Evolutionary conservation across 2,329 filamentous ascomycete species (phyloP).

Genomic region (Claviceps sp.): DNA sequence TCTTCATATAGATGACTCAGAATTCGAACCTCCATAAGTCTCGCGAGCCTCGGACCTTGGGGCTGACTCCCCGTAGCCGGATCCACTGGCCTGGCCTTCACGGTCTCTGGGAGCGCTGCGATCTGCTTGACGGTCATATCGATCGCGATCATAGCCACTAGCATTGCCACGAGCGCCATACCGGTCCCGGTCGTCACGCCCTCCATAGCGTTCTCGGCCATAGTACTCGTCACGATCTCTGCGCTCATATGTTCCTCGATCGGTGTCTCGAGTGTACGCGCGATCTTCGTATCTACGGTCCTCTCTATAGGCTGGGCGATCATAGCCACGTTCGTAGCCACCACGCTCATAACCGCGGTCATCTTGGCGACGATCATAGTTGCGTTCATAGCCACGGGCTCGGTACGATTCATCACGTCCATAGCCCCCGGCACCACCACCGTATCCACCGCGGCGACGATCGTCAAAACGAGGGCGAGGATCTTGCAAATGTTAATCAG

Average conservation of each 20-base stretch:
- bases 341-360: slow-evolving; percentile 28
- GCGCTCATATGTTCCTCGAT: slow-evolving; percentile 42
- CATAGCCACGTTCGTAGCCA: slow-evolving; percentile 38
- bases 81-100: slow-evolving; percentile 22
- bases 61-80: slow-evolving; percentile 27
- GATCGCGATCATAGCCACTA: slow-evolving; percentile 34
- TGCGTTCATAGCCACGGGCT: slow-evolving; percentile 32
- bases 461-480: slow-evolving; percentile 40
- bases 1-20: not conserved
- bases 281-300: slow-evolving; percentile 35
- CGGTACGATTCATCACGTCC: slow-evolving; percentile 46
- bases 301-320: slow-evolving; percentile 15
- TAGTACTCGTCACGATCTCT: slow-evolving; percentile 30
- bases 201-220: slow-evolving; percentile 25
- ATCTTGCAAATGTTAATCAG: slow-evolving; percentile 14
- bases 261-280: slow-evolving; percentile 38
- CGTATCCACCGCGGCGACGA: slow-evolving; percentile 48
- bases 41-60: slow-evolving; percentile 31
- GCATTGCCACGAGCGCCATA: slow-evolving; percentile 26
- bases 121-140: slow-evolving; percentile 33
- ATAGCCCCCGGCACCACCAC: slow-evolving; percentile 27
- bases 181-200: slow-evolving; percentile 32
- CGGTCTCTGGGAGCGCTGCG: slow-evolving; percentile 27
- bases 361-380: slow-evolving; percentile 32
- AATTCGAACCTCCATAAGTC: slow-evolving; percentile 28